phyloP scores from a whole-genome alignment of 352 stramenopile genomes.

The Plasmopara muralis region DNA sequence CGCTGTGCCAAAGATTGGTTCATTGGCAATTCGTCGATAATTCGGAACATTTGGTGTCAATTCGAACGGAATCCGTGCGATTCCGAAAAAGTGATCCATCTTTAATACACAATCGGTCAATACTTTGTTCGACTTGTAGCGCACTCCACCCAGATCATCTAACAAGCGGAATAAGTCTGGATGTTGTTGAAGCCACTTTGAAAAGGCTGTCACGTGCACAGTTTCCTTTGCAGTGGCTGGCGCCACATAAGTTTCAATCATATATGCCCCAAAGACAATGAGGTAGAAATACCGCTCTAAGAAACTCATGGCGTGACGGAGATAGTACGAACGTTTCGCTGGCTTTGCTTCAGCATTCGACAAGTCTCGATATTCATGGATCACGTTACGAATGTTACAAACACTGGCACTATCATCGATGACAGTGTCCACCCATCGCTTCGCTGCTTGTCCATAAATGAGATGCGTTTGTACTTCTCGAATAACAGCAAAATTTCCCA shows the following conservation, averaged over 20 bases:
- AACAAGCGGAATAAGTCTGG: conserved; percentile 67
- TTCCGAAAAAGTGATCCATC: conserved; percentile 86
- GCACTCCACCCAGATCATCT: conserved; percentile 68
- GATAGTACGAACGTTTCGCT: conserved; percentile 68
- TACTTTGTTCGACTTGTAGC: conserved; percentile 79
- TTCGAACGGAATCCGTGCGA: conserved; percentile 53
- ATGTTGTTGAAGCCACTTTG: conserved; percentile 75
- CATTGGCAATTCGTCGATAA: conserved; percentile 70
- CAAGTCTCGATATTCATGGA: conserved; percentile 70
- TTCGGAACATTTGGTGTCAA: conserved; percentile 76
- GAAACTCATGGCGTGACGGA: conserved; percentile 82
- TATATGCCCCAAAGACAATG: conserved; percentile 82
- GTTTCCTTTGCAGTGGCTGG: conserved; percentile 18
- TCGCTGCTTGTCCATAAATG: conserved; percentile 43
- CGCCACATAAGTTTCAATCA: conserved; percentile 33
- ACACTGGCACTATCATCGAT: conserved; percentile 67
- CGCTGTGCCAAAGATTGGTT: conserved; percentile 82
- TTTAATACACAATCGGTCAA: conserved; percentile 81
- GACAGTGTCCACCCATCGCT: conserved; percentile 63
- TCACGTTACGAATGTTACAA: conserved; percentile 77
- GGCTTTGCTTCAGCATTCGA: conserved; percentile 74
- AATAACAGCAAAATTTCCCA: conserved; percentile 67
- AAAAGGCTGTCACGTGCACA: conserved; percentile 42
- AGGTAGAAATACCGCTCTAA: conserved; percentile 86
- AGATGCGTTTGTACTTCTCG: conserved; percentile 54